Base-by-base conservation (phyloP, 2,329 filamentous ascomycete genomes). In the Epicoccum nigrum region DNA sequence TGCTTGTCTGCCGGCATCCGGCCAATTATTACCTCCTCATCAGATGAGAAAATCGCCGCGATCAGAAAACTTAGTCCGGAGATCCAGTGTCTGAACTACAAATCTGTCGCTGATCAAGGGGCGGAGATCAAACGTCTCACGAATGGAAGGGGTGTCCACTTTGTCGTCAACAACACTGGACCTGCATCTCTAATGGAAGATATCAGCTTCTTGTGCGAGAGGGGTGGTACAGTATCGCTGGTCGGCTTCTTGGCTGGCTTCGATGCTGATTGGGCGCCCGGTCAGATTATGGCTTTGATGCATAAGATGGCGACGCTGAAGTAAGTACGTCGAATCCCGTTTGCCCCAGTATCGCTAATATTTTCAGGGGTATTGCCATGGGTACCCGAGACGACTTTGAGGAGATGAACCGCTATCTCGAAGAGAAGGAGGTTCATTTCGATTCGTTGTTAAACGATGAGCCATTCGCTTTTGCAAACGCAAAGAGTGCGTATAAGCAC, bases 11-110 rank as follows among this genome's bases (percentile, higher is more conserved):
- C 64, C 0, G 63, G 63, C 2, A 68, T 70, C 40, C 45, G 21
- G 5, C 63, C 86, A 1, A 82, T 87, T 39, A 80, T 85, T 1
- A 87, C 83, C 0, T 86, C 83, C 0, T 84, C 80, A 0, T 81
- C 79, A 0, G 74, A 81, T 6, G 70, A 73, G 2, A 86, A 86
- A 63, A 75, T 77, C 0, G 68, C 77, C 20, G 72, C 70, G 8
- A 70, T 86, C n/a, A 76, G 83, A 25, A 53, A 56, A n/a, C 20
- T 67, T 6, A 54, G 50, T 13, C 55, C 59, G 1, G 17, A 34
- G 2, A 41, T 69, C n/a, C 11, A 45, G 45, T 72, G 81, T 7
- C 75, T 47, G 63, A 87, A 88, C 68, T 88, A 88, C 67, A 82
- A 79, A 45, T 76, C 68, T 0, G 74, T 77, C 13, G 62, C 78